Evolutionary conservation across 495 filamentous ascomycete genomes (phyloP), one percentile per base, ranked within the genome.

Genomic region (Podospora sp.): DNA sequence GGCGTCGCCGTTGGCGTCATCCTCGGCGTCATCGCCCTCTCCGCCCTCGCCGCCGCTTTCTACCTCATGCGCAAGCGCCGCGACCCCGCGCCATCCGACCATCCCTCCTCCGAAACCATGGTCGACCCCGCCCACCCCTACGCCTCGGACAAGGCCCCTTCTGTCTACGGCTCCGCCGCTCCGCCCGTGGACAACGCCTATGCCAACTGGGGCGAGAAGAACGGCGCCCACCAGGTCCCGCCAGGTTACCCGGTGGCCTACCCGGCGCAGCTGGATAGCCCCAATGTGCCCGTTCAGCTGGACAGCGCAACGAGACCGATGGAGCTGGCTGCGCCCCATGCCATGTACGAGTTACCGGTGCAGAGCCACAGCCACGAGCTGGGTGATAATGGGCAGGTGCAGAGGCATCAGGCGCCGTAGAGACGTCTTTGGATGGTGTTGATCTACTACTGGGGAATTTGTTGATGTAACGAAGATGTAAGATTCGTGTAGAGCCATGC

Each of bases 1-100:
- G 78, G 78, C 52, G 71, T 82, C 20, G 78, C 75, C 16, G 72
- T 76, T 3, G 79, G 78, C 18, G 75, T 79, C 36, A 59, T 69
- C 8, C 66, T 79, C 9, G 78, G 68, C 26, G 67, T 71, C 51
- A 61, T 77, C 29, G 71, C 69, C 0, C 25, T 81, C 21, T 56
- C 62, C 40, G 69, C 60, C 33, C 57, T 77, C 60, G 69, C 66
- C n/a, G 63, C 69, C 27, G 69, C 73, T 53, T 9, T 73, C 12
- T 65, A 75, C 25, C 68, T 75, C 49, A 59, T 71, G 14, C 68
- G 67, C n/a, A 59, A 59, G 26, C 56, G 71, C 11, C 65, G 61
- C 40, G 67, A 69, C 36, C 16, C 16, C 14, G 49, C 59, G 2
- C 33, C 59, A 6, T 40, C 70, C 14, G 69, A 20, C 6, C 5